Evolutionary conservation across 768 basidiomycete genomes (phyloP).

Genomic region (Trametes cubensis): DNA sequence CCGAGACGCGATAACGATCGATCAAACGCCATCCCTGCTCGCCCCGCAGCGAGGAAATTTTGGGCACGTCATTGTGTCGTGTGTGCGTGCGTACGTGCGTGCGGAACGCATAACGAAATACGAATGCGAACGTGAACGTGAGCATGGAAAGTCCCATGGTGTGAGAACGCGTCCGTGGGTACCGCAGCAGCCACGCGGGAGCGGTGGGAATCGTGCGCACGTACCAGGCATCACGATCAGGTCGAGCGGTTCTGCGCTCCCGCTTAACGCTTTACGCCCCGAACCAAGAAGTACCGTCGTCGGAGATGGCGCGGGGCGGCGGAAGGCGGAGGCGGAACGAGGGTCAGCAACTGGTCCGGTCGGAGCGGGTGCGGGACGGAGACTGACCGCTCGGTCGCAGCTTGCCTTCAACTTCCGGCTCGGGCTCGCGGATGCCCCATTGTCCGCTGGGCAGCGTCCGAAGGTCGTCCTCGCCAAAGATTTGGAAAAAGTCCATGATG

Average conservation of each 20-base stretch:
- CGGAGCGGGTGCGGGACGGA: conserved; percentile 5
- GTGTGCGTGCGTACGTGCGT: too few species aligned
- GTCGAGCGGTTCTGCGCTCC: conserved; percentile 50
- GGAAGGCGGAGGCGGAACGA: neutral
- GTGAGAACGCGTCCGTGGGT: conserved; percentile 9
- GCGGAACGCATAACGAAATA: too few species aligned
- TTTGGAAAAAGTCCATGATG: conserved; percentile 66
- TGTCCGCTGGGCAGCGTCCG: conserved; percentile 55
- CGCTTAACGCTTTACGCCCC: conserved; percentile 40
- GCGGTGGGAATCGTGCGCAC: conserved; percentile 14
- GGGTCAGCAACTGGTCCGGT: conserved; percentile 18
- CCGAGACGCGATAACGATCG: conserved; percentile 67
- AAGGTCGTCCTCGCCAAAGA: conserved; percentile 63
- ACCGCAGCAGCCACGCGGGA: conserved; percentile 15
- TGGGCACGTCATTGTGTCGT: neutral
- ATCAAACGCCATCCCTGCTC: conserved; percentile 75
- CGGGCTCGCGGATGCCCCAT: conserved; percentile 81
- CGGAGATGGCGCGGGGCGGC: neutral
- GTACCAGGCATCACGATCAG: conserved; percentile 70
- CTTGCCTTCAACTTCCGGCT: conserved; percentile 42
- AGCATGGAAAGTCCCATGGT: neutral
- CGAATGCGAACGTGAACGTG: too few species aligned
- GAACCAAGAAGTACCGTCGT: neutral
- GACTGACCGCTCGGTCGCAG: conserved; percentile 57
- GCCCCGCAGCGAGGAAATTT: neutral